phyloP scores from a whole-genome alignment of 2,329 filamentous ascomycete species.

The Xylariaceae sp. region DNA sequence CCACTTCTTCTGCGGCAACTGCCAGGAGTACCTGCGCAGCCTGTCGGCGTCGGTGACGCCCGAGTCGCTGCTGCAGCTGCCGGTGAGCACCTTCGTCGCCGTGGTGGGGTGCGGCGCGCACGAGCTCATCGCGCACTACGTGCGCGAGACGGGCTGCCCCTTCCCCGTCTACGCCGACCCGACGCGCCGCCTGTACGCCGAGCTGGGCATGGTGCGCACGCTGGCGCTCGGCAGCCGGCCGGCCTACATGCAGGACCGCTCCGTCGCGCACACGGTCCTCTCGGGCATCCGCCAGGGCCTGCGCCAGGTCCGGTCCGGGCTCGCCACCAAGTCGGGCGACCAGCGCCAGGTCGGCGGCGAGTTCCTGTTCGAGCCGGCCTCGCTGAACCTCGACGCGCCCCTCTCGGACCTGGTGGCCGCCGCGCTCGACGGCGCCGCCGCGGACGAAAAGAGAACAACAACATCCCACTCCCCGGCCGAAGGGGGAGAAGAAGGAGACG shows the following conservation, averaged over 20 bases:
- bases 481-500: conserved; percentile 11
- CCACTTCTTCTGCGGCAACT: conserved; percentile 76
- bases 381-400: conserved; percentile 33
- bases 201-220: conserved; percentile 62
- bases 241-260: conserved; percentile 51
- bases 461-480: too few relatives aligned
- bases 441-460: neutral
- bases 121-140: conserved; percentile 60
- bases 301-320: conserved; percentile 46
- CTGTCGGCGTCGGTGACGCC: conserved; percentile 52
- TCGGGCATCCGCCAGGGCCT: conserved; percentile 53
- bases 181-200: conserved; percentile 54
- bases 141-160: conserved; percentile 51
- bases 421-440: neutral
- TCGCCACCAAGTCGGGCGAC: conserved; percentile 58
- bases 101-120: conserved; percentile 68
- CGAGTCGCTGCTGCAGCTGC: conserved; percentile 40
- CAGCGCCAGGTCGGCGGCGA: conserved; percentile 67
- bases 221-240: conserved; percentile 52
- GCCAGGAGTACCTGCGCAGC: conserved; percentile 64
- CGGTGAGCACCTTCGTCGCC: conserved; percentile 53
- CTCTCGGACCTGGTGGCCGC: conserved; percentile 16
- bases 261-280: conserved; percentile 41
- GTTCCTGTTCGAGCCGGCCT: conserved; percentile 61
- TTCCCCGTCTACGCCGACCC: conserved; percentile 77